phyloP scores from a whole-genome alignment of 345 rosid genomes.

The Citrus unshiu region DNA sequence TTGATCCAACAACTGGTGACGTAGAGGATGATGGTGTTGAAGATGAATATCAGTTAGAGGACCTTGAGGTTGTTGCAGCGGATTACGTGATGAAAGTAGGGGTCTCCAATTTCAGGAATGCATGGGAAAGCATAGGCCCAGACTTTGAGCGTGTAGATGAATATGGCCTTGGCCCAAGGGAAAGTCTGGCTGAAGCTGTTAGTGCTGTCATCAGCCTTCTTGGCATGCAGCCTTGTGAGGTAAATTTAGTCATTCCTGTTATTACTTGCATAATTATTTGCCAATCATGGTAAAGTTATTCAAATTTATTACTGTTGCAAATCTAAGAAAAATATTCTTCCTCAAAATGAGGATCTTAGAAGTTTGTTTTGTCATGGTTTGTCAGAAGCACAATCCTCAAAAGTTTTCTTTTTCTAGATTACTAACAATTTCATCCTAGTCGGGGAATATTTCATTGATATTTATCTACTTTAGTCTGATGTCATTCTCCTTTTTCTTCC shows the following conservation, averaged over 20 bases:
- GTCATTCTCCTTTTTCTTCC: not conserved
- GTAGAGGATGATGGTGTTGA: conserved; percentile 96
- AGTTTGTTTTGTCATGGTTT: not conserved
- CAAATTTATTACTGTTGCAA: not conserved
- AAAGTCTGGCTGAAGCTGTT: conserved; percentile 79
- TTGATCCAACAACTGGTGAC: conserved; percentile 85
- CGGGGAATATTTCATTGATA: not conserved
- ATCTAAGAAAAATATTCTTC: not conserved
- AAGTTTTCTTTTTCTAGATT: not conserved
- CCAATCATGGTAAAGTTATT: not conserved
- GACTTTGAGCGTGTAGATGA: conserved; percentile 88
- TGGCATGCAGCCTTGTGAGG: conserved; percentile 99
- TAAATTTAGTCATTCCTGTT: conserved; percentile 21
- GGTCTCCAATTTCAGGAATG: conserved; percentile 92
- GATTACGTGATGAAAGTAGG: conserved; percentile 87
- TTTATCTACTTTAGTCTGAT: conserved; percentile 1
- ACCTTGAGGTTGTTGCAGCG: conserved; percentile 87
- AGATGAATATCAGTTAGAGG: conserved; percentile 97
- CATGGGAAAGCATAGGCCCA: conserved; percentile 86
- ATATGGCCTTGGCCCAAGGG: conserved; percentile 96
- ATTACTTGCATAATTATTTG: not conserved
- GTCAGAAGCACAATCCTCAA: not conserved
- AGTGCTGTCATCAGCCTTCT: conserved; percentile 87
- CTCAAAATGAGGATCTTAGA: not conserved
- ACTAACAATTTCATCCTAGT: not conserved